Percentiles rank a stretch among this genome's conserved stretches.
Evolutionary conservation across 1,139 yeast genomes (phyloP).

Genomic region (Kurtzmaniella quercitrusa): DNA sequence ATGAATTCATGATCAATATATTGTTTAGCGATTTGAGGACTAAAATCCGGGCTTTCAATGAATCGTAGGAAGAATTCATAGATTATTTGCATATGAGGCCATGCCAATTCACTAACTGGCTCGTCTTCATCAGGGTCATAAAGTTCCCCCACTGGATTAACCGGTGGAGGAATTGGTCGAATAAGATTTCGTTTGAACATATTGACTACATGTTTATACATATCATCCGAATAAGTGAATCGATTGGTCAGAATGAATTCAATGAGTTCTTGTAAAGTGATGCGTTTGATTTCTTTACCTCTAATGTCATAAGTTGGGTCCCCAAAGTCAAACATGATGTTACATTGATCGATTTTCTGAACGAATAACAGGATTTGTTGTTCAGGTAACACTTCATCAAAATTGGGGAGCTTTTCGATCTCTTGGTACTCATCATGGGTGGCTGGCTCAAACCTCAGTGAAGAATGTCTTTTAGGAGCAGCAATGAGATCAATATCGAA

Average conservation of each 20-base stretch:
- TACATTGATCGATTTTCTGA: slow-evolving; percentile 91
- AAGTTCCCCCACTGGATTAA: slow-evolving; percentile 92
- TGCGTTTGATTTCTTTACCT: slow-evolving; percentile 88
- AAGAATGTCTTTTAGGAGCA: slow-evolving; percentile 88
- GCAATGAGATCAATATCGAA: slow-evolving; percentile 45
- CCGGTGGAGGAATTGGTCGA: slow-evolving; percentile 97
- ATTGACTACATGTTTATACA: slow-evolving; percentile 81
- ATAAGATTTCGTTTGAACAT: slow-evolving; percentile 89
- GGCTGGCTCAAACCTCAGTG: slow-evolving; percentile 86
- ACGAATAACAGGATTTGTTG: slow-evolving; percentile 80
- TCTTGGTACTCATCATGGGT: slow-evolving; percentile 58
- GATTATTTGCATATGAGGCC: slow-evolving; percentile 99
- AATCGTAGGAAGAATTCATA: slow-evolving; percentile 91
- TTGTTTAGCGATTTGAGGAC: slow-evolving; percentile 88
- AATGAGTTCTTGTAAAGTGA: slow-evolving; percentile 82
- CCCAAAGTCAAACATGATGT: slow-evolving; percentile 86
- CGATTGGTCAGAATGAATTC: slow-evolving; percentile 81
- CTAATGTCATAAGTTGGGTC: slow-evolving; percentile 90
- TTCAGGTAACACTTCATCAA: slow-evolving; percentile 86
- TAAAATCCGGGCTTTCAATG: slow-evolving; percentile 92
- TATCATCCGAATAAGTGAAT: slow-evolving; percentile 82
- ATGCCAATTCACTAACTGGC: slow-evolving; percentile 91
- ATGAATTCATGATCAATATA: slow-evolving; percentile 91
- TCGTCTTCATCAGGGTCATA: slow-evolving; percentile 99
- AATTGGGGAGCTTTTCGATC: slow-evolving; percentile 77